Evolutionary conservation across 2,329 filamentous ascomycete genomes (phyloP).

Genomic region (Monosporascus sp.): DNA sequence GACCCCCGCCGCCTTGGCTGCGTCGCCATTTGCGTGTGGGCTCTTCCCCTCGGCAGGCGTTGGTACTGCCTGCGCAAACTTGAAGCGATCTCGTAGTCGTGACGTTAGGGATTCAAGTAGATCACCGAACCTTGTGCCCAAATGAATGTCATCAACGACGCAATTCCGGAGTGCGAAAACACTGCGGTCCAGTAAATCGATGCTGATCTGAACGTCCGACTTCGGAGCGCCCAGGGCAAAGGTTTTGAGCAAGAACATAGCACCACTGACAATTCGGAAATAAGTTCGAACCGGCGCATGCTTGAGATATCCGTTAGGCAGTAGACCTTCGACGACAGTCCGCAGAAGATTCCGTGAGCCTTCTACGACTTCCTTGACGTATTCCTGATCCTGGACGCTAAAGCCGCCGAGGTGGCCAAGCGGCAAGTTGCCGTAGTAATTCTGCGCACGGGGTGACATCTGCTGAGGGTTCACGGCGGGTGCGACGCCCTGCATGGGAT

Average conservation of each 20-base stretch:
- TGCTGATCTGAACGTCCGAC: constrained; percentile 70
- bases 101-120: constrained; percentile 74
- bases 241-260: constrained; percentile 80
- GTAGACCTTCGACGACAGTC: constrained; percentile 70
- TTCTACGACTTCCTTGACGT: constrained; percentile 71
- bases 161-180: constrained; percentile 70
- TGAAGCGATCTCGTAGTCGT: constrained; percentile 69
- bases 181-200: constrained; percentile 68
- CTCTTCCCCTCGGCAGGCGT: constrained; percentile 37
- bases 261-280: constrained; percentile 79
- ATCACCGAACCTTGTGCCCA: constrained; percentile 79
- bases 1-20: constrained; percentile 14
- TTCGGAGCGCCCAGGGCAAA: constrained; percentile 77
- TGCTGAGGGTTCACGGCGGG: constrained; percentile 32
- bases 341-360: constrained; percentile 71
- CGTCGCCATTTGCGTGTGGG: constrained; percentile 30
- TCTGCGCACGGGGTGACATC: constrained; percentile 59
- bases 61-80: constrained; percentile 51
- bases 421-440: constrained; percentile 59
- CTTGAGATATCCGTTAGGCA: constrained; percentile 70
- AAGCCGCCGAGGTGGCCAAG: constrained; percentile 60
- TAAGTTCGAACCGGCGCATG: constrained; percentile 81
- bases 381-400: constrained; percentile 63
- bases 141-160: constrained; percentile 79
- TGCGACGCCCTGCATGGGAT: constrained; percentile 30